phyloP scores from a whole-genome alignment of 2,329 filamentous ascomycete genomes.

The Oidium heveae region DNA sequence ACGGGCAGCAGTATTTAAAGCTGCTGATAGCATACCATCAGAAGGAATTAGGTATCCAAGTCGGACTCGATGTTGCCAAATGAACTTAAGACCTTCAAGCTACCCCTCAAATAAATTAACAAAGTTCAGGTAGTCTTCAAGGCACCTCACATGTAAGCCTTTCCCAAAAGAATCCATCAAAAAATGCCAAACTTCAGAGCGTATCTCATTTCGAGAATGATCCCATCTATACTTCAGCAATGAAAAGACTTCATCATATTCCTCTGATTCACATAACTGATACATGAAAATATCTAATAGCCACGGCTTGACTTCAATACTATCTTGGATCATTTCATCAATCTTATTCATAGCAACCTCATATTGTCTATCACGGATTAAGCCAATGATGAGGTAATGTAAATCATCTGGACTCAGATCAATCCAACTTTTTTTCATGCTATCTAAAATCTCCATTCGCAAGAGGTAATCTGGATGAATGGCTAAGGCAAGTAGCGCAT shows the following conservation, averaged over 20 bases:
- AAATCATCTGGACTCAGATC: conserved; percentile 32
- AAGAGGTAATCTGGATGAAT: conserved; percentile 70
- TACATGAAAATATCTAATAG: conserved; percentile 56
- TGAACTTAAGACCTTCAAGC: conserved; percentile 36
- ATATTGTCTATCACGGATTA: conserved; percentile 59
- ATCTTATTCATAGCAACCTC: conserved; percentile 55
- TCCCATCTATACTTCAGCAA: conserved; percentile 33
- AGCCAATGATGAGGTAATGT: conserved; percentile 42
- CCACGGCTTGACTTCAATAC: conserved; percentile 37
- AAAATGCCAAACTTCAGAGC: conserved; percentile 37
- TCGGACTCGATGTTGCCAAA: conserved; percentile 46
- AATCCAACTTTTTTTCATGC: conserved; percentile 53
- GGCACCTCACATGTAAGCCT: conserved; percentile 27
- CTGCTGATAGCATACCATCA: conserved; percentile 37
- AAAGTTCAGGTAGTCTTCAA: conserved; percentile 2
- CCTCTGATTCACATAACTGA: conserved; percentile 42
- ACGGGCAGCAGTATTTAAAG: conserved; percentile 47
- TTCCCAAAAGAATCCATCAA: conserved; percentile 53
- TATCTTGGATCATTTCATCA: conserved; percentile 34
- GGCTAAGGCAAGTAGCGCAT: conserved; percentile 45
- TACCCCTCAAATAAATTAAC: conserved; percentile 13
- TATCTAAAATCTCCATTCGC: conserved; percentile 41
- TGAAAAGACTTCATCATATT: conserved; percentile 51
- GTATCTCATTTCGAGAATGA: conserved; percentile 19
- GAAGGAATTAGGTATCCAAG: conserved; percentile 32